These are phyloP conservation scores for Taiwanofungus camphoratus DNA, from an alignment of 1,284 basidiomycete species.

Conservation along the genomic window DNA sequence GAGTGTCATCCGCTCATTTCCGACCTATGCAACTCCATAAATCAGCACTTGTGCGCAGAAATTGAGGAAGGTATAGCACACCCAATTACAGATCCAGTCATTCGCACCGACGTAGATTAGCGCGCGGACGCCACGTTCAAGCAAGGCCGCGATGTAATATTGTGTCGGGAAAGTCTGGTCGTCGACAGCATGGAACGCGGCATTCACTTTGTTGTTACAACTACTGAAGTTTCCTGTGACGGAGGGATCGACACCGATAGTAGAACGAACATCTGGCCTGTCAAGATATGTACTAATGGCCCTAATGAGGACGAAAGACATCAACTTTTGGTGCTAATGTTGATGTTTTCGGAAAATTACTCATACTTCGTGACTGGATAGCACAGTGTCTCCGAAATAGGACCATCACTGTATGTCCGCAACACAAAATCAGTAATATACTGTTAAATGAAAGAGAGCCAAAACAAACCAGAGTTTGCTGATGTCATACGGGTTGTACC, in stretches of 20 bases:
- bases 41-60: not conserved
- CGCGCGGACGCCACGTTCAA: constrained; percentile 69
- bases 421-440: no score
- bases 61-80: constrained; percentile 22
- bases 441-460: no score
- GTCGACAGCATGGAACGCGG: constrained; percentile 33
- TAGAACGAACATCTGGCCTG: constrained; percentile 41
- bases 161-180: constrained; percentile 41
- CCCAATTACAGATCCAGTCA: constrained; percentile 75
- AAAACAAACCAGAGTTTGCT: constrained; percentile 18
- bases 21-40: constrained; percentile 21
- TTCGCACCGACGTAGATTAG: constrained; percentile 72
- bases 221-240: constrained; percentile 42
- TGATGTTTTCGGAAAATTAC: not conserved
- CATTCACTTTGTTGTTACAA: constrained; percentile 38
- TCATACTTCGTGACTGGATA: constrained; percentile 21
- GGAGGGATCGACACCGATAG: constrained; percentile 56
- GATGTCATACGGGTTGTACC: constrained; percentile 23
- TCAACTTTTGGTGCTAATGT: not conserved
- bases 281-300: constrained; percentile 50
- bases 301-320: constrained; percentile 27
- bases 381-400: constrained; percentile 17
- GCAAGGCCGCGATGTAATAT: constrained; percentile 60
- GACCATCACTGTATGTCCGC: constrained; percentile 12
- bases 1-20: constrained; percentile 62